Base-by-base conservation (phyloP, 2,329 filamentous ascomycete genomes). In the Curvularia verruculosa region DNA sequence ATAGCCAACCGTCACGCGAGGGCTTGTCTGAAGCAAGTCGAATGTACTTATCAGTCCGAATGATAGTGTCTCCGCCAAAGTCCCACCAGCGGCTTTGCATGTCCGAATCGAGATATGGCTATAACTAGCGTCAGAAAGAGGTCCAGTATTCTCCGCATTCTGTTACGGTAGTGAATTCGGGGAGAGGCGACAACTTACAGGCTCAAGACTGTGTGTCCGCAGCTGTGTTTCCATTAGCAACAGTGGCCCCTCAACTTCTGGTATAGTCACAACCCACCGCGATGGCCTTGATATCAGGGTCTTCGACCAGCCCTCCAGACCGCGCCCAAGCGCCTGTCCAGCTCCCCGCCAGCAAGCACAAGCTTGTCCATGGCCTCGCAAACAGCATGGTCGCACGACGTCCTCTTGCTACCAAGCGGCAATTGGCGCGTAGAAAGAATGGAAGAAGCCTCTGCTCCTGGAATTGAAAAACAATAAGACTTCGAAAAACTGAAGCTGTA, bases 71-170 rank as follows among this genome's bases (percentile, higher is more conserved):
- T 74, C 94, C 95, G 75, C 95, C 95, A 85, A 96, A 99, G 81
- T 99, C 95, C 80, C 94, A 99, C 94, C 95, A 99, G 75, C 95
- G 89, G 81, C 91, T 96, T 81, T 96, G 90, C 89, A 98, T 93
- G 78, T 98, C 95, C 59, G 92, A 95, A 80, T 99, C 95, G 69
- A 99, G 87, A 80, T 97, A 99, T 61, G 95, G 95, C 90, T 97
- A 52, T 29, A 19, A 18, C 34, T 34, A 19, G 15, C 29, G 53
- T 71, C 50, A 72, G 65, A 55, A 18, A 39, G 36, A 49, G 34
- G 23, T 29, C 36, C 39, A 15, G 40, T 34, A 18, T 36, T n/a
- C 7, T 36, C 1, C 34, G 15, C 18, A n/a, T n/a, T 21, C 9
- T 3, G n/a, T 9, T 37, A 1, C 15, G 18, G 19, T 3, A 31